Percentiles rank a stretch among this genome's conserved stretches.
These are phyloP conservation scores for Pichia sp. DNA, from an alignment of 1,139 yeast genomes.

Conservation along the genomic window DNA sequence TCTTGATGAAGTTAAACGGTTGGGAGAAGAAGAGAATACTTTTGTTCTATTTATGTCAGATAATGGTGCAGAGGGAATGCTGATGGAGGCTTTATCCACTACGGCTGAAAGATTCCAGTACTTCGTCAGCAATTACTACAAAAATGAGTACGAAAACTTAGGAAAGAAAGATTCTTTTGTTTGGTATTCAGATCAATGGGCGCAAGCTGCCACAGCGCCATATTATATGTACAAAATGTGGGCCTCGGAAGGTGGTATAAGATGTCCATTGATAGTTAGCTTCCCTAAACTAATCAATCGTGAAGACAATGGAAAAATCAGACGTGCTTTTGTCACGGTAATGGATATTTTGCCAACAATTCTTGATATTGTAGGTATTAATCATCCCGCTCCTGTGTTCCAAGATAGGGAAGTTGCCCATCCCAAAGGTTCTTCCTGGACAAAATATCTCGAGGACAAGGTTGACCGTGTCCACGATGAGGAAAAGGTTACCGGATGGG, in stretches of 20 bases:
- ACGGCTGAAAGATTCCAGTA: constrained; percentile 31
- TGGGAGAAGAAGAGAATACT: constrained; percentile 48
- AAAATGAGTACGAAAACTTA: constrained; percentile 45
- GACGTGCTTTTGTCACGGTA: constrained; percentile 46
- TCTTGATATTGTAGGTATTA: constrained; percentile 43
- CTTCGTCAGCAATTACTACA: constrained; percentile 35
- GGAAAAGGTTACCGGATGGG: constrained; percentile 55
- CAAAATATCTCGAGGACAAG: constrained; percentile 32
- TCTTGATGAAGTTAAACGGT: constrained; percentile 37
- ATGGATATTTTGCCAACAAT: constrained; percentile 58
- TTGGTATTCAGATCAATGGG: constrained; percentile 58
- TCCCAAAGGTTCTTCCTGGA: constrained; percentile 45
- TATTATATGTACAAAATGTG: constrained; percentile 49
- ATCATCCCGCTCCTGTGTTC: constrained; percentile 42
- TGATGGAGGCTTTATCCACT: constrained; percentile 51
- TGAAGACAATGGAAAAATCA: constrained; percentile 25
- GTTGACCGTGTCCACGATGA: constrained; percentile 39
- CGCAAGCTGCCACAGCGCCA: constrained; percentile 63
- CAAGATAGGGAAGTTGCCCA: constrained; percentile 39
- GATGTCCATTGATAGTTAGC: constrained; percentile 48
- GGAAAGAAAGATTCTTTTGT: constrained; percentile 48
- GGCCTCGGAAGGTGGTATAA: constrained; percentile 54
- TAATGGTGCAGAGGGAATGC: constrained; percentile 60
- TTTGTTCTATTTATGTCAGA: constrained; percentile 55
- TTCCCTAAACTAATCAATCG: constrained; percentile 36